These are phyloP conservation scores for Zymoseptoria pseudotritici DNA, from an alignment of 2,329 filamentous ascomycete genomes.

Conservation along the genomic window DNA sequence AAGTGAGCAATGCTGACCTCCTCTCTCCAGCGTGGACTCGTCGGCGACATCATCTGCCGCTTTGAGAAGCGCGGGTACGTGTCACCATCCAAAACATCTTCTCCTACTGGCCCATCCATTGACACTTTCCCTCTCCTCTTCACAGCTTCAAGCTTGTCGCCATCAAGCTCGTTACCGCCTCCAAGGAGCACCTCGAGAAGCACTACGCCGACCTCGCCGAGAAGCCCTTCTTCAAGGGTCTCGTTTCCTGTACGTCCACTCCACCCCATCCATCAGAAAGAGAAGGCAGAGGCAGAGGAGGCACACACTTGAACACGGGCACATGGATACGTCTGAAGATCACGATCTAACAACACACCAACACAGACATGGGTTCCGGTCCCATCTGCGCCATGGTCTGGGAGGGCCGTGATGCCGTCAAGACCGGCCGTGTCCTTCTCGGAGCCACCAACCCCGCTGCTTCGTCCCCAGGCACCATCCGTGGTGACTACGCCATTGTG, in stretches of 20 bases:
- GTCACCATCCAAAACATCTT: slow-evolving; percentile 4
- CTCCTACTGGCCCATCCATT: background rate
- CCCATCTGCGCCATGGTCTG: slow-evolving; percentile 99
- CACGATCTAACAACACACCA: slow-evolving; percentile 15
- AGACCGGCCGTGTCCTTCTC: slow-evolving; percentile 93
- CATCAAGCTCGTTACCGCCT: slow-evolving; percentile 87
- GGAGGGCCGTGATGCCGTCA: slow-evolving; percentile 98
- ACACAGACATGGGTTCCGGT: slow-evolving; percentile 79
- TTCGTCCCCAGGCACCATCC: slow-evolving; percentile 95
- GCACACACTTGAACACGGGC: background rate
- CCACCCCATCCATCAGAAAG: slow-evolving; percentile 1
- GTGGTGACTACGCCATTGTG: slow-evolving; percentile 79
- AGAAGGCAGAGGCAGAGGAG: background rate
- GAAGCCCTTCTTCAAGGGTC: slow-evolving; percentile 96
- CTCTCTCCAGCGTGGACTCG: slow-evolving; percentile 71
- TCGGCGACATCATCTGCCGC: slow-evolving; percentile 95
- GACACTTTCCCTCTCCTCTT: background rate
- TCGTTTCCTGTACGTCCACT: slow-evolving; percentile 70
- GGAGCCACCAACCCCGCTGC: slow-evolving; percentile 98
- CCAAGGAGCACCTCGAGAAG: slow-evolving; percentile 93
- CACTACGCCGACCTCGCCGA: slow-evolving; percentile 89
- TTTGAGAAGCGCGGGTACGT: slow-evolving; percentile 92
- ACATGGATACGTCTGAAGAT: background rate
- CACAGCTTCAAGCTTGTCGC: slow-evolving; percentile 91
- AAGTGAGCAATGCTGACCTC: slow-evolving; percentile 6